Evolutionary conservation across 768 basidiomycete genomes (phyloP), one percentile per base, ranked within the genome.

Genomic region (Boletus fagicola): DNA sequence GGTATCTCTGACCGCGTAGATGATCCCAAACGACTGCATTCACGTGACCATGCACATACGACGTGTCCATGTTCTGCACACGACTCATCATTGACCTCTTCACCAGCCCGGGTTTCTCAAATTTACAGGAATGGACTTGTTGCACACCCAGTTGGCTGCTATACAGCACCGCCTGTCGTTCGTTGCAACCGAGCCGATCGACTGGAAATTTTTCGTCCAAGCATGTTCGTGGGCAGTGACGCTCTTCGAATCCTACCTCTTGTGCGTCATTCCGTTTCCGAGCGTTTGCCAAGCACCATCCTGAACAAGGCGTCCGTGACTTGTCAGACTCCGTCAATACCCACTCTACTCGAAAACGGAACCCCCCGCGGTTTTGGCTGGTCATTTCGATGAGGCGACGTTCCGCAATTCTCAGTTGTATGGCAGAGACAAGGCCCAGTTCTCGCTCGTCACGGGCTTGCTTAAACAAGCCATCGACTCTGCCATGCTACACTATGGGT

Each of bases 341-440:
- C 91, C 91, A 4, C 77, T 91, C 46, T 95, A 94, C 69, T 86
- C 84, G 9, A 92, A 87, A 65, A 80, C 78, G 0, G 77, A 79
- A 38, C 94, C 90, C 0, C 92, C 93, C 1, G 68, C 81, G 3
- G 84, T 83, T 4, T 81, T 97, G 4, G 84, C 82, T 4, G 72
- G 72, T 2, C 87, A 93, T 68, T 86, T 95, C 64, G 79, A 81
- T 16, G 68, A 74, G 11, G 83, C 87, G 3, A 85, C 84, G 15
- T 96, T 95, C 72, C 78, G 84, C 59, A 97, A 97, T 66, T 94
- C 93, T 0, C 96, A 99, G 71, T 75, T 80, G 42, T 99, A 99
- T 75, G 93, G 94, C 20, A 84, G 81, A 50, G 91, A 94, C 80
- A 97, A 97, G 75, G 90, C 94, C 12, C 82, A 82, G 65, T 95